Evolutionary conservation across 1,284 basidiomycete species (phyloP).

Genomic region (Stygiomarasmius scandens): DNA sequence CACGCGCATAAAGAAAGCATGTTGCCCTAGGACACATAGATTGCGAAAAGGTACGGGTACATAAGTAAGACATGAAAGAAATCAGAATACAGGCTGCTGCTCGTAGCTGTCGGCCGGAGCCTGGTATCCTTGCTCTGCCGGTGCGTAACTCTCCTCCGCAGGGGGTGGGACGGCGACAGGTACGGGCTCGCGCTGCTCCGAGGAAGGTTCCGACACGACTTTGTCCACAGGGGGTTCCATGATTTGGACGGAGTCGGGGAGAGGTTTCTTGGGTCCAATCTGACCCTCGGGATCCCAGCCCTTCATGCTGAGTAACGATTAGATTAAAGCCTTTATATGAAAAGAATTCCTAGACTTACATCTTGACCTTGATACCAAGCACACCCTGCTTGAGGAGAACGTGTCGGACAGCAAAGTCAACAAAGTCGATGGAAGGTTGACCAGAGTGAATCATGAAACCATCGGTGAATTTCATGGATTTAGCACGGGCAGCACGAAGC

Average conservation of each 20-base stretch:
- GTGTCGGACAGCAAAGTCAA: slow-evolving; percentile 98
- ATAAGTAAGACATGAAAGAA: slow-evolving; percentile 19
- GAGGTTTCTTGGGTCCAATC: slow-evolving; percentile 88
- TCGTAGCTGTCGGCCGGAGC: slow-evolving; percentile 39
- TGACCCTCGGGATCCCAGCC: slow-evolving; percentile 91
- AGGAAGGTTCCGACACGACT: slow-evolving; percentile 76
- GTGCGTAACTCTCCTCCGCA: slow-evolving; percentile 51
- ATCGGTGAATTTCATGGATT: slow-evolving; percentile 99
- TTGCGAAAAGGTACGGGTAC: not conserved
- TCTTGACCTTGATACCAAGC: slow-evolving; percentile 99
- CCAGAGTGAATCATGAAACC: slow-evolving; percentile 99
- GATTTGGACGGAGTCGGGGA: slow-evolving; percentile 95
- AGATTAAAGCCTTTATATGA: not conserved
- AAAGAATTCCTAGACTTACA: slow-evolving; percentile 66
- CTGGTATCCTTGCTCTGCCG: slow-evolving; percentile 44
- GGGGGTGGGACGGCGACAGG: slow-evolving; percentile 52
- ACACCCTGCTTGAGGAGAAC: slow-evolving; percentile 99
- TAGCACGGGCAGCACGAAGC: slow-evolving; percentile 99
- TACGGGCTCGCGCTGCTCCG: slow-evolving; percentile 75
- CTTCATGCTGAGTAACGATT: slow-evolving; percentile 78
- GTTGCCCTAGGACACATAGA: not conserved
- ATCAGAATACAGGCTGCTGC: slow-evolving; percentile 56
- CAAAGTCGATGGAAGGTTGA: slow-evolving; percentile 96
- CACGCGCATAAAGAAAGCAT: not conserved
- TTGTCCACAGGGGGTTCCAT: slow-evolving; percentile 84